These are phyloP conservation scores for Irpex sp. DNA, from an alignment of 1,284 basidiomycete species.

Conservation along the genomic window DNA sequence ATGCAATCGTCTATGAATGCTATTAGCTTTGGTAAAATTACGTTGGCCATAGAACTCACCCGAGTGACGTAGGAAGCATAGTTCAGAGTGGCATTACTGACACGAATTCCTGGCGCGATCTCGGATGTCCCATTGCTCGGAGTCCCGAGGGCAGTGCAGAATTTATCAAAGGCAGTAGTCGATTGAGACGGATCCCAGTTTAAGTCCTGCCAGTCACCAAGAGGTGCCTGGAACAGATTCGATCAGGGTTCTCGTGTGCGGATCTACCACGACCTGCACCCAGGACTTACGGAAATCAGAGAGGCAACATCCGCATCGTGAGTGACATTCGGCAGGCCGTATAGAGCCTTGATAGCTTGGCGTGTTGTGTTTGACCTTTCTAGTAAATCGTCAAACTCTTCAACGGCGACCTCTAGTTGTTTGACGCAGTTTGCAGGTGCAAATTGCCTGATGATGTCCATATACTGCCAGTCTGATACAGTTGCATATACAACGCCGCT, in stretches of 20 bases:
- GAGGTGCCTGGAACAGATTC: constrained; percentile 25
- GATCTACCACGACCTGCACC: too few relatives aligned
- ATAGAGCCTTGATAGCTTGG: constrained; percentile 54
- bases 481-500: constrained; percentile 73
- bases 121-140: constrained; percentile 20
- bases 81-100: constrained; percentile 59
- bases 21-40: background rate
- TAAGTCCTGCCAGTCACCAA: constrained; percentile 48
- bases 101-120: constrained; percentile 13
- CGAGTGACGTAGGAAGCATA: constrained; percentile 71
- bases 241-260: too few relatives aligned
- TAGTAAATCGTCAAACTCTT: constrained; percentile 56
- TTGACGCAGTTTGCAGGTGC: constrained; percentile 64
- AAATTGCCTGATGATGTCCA: constrained; percentile 74
- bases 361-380: constrained; percentile 31
- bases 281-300: constrained; percentile 43
- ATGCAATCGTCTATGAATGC: constrained; percentile 43
- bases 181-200: constrained; percentile 71
- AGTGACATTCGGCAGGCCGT: constrained; percentile 59
- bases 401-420: constrained; percentile 59
- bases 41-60: constrained; percentile 31
- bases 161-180: constrained; percentile 56
- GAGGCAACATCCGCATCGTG: constrained; percentile 75
- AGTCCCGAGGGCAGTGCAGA: constrained; percentile 56
- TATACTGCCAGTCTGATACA: constrained; percentile 74